Percentiles rank a stretch among this genome's conserved stretches.
These are phyloP conservation scores for Xylariomycetidae sp. DNA, from an alignment of 2,329 filamentous ascomycete species.

Conservation along the genomic window DNA sequence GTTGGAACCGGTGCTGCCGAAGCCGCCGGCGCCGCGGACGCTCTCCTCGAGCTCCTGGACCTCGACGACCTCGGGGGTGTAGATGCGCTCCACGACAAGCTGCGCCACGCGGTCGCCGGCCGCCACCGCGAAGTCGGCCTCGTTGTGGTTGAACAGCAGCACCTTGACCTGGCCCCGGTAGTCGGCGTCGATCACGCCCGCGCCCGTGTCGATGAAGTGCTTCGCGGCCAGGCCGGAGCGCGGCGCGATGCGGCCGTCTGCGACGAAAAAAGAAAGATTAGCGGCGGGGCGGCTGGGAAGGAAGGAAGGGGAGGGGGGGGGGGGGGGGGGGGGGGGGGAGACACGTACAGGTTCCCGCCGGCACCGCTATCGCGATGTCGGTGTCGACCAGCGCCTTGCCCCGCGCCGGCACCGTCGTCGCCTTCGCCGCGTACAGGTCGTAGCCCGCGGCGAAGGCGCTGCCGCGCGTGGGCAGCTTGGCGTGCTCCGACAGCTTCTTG, in stretches of 20 bases:
- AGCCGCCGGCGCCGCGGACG: constrained; percentile 82
- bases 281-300: background rate
- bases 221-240: constrained; percentile 88
- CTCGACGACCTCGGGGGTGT: constrained; percentile 86
- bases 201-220: constrained; percentile 92
- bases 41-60: constrained; percentile 86
- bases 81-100: constrained; percentile 89
- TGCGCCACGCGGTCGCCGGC: constrained; percentile 90
- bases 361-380: constrained; percentile 85
- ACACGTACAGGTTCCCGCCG: constrained; percentile 75
- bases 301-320: background rate
- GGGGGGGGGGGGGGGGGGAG: constrained; percentile 1
- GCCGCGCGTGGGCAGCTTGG: constrained; percentile 79
- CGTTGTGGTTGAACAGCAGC: constrained; percentile 86
- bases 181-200: constrained; percentile 95
- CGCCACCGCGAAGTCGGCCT: constrained; percentile 73
- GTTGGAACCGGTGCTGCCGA: constrained; percentile 71
- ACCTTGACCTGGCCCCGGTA: constrained; percentile 94
- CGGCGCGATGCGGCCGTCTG: constrained; percentile 84
- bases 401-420: constrained; percentile 69
- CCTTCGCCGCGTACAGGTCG: constrained; percentile 77
- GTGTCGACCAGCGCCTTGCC: constrained; percentile 87
- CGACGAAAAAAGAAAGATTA: background rate
- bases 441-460: constrained; percentile 89
- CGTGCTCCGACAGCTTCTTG: constrained; percentile 79